These are phyloP conservation scores for Solanum lignicaule DNA, from an alignment of 257 asterid genomes.

Conservation along the genomic window DNA sequence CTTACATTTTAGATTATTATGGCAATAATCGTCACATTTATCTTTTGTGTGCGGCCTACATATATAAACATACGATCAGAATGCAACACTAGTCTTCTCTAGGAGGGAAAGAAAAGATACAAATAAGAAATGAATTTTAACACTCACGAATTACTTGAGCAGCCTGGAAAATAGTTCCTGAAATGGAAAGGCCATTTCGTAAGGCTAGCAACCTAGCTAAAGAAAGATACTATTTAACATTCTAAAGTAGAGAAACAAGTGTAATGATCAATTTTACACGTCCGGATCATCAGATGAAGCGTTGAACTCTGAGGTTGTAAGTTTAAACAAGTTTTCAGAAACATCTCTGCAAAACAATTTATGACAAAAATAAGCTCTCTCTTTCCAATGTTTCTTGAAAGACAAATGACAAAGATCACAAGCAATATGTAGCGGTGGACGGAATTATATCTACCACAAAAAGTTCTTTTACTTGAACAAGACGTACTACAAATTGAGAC, in stretches of 20 bases:
- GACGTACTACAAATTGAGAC: not conserved
- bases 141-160: slow-evolving; percentile 7
- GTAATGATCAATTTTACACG: not conserved
- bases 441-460: not conserved
- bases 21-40: not conserved
- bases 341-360: slow-evolving; percentile 8
- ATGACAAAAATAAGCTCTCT: not conserved
- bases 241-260: not conserved
- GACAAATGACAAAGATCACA: not conserved
- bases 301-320: not conserved
- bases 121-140: not conserved
- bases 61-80: not conserved
- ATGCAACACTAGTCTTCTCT: not conserved
- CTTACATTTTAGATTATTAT: not conserved
- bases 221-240: not conserved
- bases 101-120: not conserved
- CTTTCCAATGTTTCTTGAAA: not conserved
- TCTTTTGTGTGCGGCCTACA: not conserved
- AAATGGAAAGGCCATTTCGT: not conserved
- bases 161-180: slow-evolving; percentile 9
- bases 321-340: slow-evolving; percentile 7
- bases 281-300: not conserved
- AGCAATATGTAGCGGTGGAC: not conserved
- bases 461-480: not conserved
- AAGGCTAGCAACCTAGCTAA: not conserved